phyloP scores from a whole-genome alignment of 805 yeast genomes.

The Sugiyamaella lignohabitans region DNA sequence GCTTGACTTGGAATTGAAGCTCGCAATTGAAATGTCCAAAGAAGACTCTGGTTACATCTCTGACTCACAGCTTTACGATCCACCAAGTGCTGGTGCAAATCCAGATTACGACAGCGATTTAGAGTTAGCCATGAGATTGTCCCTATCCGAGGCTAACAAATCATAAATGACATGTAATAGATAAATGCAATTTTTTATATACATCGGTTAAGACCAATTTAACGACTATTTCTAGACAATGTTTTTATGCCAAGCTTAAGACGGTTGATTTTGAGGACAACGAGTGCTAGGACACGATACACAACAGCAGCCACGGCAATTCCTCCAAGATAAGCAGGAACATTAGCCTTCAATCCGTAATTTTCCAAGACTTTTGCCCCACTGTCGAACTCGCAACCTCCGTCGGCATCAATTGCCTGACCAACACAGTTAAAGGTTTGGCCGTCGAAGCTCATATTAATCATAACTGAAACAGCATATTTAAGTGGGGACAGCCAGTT shows the following conservation, averaged over 20 bases:
- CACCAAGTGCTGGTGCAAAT: background rate
- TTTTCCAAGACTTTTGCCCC: constrained; percentile 53
- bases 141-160: background rate
- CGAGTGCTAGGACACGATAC: constrained; percentile 24
- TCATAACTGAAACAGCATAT: constrained; percentile 56
- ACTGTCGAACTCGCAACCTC: constrained; percentile 42
- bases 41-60: constrained; percentile 2
- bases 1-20: constrained; percentile 10
- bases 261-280: constrained; percentile 21
- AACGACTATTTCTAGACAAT: background rate
- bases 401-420: constrained; percentile 29
- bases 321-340: constrained; percentile 21
- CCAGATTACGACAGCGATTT: constrained; percentile 3
- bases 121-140: constrained; percentile 3
- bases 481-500: constrained; percentile 75
- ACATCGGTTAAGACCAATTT: background rate
- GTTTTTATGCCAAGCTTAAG: constrained; percentile 20
- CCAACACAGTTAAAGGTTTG: constrained; percentile 47
- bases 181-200: too few relatives aligned
- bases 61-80: constrained; percentile 1
- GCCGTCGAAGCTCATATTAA: constrained; percentile 53
- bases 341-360: constrained; percentile 37
- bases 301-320: constrained; percentile 23
- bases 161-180: too few relatives aligned
- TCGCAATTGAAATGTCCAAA: constrained; percentile 16